Base-by-base conservation (phyloP, 1,139 yeast genomes). In the Pichia sp. region DNA sequence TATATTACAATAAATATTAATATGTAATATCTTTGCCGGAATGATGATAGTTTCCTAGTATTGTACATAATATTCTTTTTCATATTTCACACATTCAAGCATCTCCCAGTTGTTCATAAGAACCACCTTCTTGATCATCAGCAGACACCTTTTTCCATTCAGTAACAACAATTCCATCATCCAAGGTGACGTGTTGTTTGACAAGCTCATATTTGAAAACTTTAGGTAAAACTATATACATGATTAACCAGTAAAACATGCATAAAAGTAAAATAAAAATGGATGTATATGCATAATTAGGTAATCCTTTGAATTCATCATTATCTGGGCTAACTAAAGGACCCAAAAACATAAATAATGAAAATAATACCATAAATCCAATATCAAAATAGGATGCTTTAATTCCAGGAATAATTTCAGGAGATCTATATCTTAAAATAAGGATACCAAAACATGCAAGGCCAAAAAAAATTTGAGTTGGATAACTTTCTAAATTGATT, bases 401-500 rank as follows among this genome's bases (percentile, higher is more conserved):
- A 13, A 80, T 75, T 1, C 82, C 78, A 0, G 84, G 77, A 27
- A 56, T 64, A n/a, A 74, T 61, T 0, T 71, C 71, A 0, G 83
- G 81, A 38, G 76, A 63, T 53, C 67, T 68, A 13, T 47, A 47
- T 49, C 84, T 69, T 5, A 80, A 62, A 11, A 80, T 67, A 46
- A 79, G 71, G 2, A 80, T 63, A 0, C 86, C 86, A 44, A 75
- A 51, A 3, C 82, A 77, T 8, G 75, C 71, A 19, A 79, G 62
- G 0, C 74, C 76, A 34, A 75, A 71, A 54, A 79, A 80, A 1
- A 79, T 57, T 57, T 78, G 82, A 27, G 70, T 70, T 5, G 83
- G 82, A 55, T 78, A 80, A 25, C 82, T 76, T 60, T 81, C 85
- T 56, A 79, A 67, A 29, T 80, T 74, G 18, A 81, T 76, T 53